Percentiles rank a stretch among this genome's conserved stretches.
Evolutionary conservation across 768 basidiomycete genomes (phyloP).

Genomic region (Terana coerulea): DNA sequence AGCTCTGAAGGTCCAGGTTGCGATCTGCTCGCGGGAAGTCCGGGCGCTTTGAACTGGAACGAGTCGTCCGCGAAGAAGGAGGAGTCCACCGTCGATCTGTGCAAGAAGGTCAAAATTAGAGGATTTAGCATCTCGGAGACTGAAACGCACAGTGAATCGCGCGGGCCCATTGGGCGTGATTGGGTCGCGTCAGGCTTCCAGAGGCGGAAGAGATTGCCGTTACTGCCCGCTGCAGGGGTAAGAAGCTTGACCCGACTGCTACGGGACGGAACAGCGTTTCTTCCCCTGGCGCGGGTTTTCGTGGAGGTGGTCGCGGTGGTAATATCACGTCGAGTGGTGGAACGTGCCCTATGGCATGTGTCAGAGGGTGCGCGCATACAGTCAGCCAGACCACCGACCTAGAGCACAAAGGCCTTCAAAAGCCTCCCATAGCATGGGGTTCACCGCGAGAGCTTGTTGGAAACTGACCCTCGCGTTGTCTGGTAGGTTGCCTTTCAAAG

Average conservation of each 20-base stretch:
- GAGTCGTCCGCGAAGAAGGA: constrained; percentile 55
- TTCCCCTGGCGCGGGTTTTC: constrained; percentile 51
- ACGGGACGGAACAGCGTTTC: constrained; percentile 46
- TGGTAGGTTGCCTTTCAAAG: constrained; percentile 73
- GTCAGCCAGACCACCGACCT: constrained; percentile 44
- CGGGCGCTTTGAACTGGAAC: constrained; percentile 44
- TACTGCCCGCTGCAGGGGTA: constrained; percentile 61
- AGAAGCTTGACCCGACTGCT: constrained; percentile 68
- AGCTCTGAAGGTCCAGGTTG: constrained; percentile 27
- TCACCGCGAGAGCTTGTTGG: constrained; percentile 61
- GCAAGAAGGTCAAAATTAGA: constrained; percentile 6
- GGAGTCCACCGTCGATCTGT: constrained; percentile 55
- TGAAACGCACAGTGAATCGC: constrained; percentile 59
- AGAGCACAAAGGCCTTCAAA: constrained; percentile 82
- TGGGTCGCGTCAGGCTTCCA: constrained; percentile 52
- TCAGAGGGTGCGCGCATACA: constrained; percentile 10
- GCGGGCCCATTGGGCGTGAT: constrained; percentile 43
- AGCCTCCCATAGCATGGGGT: constrained; percentile 90
- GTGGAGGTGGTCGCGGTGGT: constrained; percentile 56
- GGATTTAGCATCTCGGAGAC: constrained; percentile 1
- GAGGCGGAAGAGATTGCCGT: constrained; percentile 52
- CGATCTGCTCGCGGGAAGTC: constrained; percentile 28
- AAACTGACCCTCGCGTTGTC: constrained; percentile 72
- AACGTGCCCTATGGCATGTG: constrained; percentile 47
- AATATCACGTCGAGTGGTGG: constrained; percentile 73